Evolutionary conservation across 371 early-diverging fungal genomes (phyloP), one percentile per base, ranked within the genome.

Genomic region (Mortierella sp.): DNA sequence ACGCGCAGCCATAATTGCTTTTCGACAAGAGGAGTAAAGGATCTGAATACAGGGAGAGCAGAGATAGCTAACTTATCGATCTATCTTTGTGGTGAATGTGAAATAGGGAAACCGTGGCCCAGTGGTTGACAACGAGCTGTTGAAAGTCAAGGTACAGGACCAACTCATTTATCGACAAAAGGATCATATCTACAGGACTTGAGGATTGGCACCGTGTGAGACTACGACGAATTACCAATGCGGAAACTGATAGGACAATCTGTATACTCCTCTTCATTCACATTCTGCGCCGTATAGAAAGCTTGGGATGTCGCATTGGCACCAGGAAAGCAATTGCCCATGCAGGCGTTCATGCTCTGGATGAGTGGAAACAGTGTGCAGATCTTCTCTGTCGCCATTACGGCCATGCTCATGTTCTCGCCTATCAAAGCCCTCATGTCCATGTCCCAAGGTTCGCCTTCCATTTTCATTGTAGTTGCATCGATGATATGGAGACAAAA

Each of bases 331-430:
- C 94, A 94, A 65, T 94, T 98, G 43, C 98, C 99, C 1, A 99
- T 98, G 99, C 98, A 98, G 78, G 97, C 93, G 35, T 94, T 99
- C 88, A 99, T 99, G 99, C 92, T 98, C 60, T 99, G 96, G 91
- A 99, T 99, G 99, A 95, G 96, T 27, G 99, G 99, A 68, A 97
- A 95, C 82, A 88, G 95, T 76, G 96, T 99, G 54, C 98, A 98
- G 79, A 98, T 99, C 72, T 99, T 98, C 79, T 95, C 95, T 56
- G 97, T 99, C 49, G 93, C 99, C 90, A 95, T 99, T 54, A 97
- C 97, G 1, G 97, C 92, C 43, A 99, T 99, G 99, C 92, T 99
- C 49, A 94, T 99, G 80, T 95, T 94, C 84, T 94, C 97, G 43
- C 97, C 98, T 38, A 84, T 96, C 55, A 95, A 94, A 78, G 95